Evolutionary conservation across 2,329 filamentous ascomycete genomes (phyloP).

Genomic region (Monosporascus sp.): DNA sequence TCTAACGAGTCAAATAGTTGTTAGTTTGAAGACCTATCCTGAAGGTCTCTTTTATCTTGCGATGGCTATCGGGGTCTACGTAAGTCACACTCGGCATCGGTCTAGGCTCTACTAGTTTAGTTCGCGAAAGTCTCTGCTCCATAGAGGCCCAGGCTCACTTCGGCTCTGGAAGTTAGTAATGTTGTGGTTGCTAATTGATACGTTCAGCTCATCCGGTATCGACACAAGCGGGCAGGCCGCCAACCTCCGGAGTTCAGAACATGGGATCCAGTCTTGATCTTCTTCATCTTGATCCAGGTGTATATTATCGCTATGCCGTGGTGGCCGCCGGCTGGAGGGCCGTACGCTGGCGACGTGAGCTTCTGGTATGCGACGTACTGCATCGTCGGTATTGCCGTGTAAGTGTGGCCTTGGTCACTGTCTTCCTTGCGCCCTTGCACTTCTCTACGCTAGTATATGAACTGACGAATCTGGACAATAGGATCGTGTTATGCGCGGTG

Average conservation of each 20-base stretch:
- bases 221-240: slow-evolving; percentile 46
- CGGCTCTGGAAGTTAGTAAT: no score
- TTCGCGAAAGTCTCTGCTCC: no score
- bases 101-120: no score
- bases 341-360: slow-evolving; percentile 58
- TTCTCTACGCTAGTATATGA: neutral
- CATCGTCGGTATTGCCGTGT: slow-evolving; percentile 59
- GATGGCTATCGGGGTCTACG: slow-evolving; percentile 51
- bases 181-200: neutral
- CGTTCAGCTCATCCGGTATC: slow-evolving; percentile 39
- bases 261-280: slow-evolving; percentile 53
- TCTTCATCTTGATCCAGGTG: slow-evolving; percentile 54
- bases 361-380: slow-evolving; percentile 72
- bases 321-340: slow-evolving; percentile 60
- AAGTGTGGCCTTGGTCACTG: slow-evolving; percentile 27
- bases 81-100: slow-evolving; percentile 20
- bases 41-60: slow-evolving; percentile 51
- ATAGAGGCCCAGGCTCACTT: no score
- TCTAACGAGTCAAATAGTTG: slow-evolving; percentile 34
- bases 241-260: slow-evolving; percentile 48
- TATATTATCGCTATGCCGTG: slow-evolving; percentile 66
- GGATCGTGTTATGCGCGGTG: slow-evolving; percentile 45
- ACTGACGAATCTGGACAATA: slow-evolving; percentile 16
- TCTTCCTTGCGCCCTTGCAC: neutral
- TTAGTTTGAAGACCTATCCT: slow-evolving; percentile 56